Conservation (phyloP, 2,329 filamentous ascomycete genomes). For the Whalleya microplaca region DNA sequence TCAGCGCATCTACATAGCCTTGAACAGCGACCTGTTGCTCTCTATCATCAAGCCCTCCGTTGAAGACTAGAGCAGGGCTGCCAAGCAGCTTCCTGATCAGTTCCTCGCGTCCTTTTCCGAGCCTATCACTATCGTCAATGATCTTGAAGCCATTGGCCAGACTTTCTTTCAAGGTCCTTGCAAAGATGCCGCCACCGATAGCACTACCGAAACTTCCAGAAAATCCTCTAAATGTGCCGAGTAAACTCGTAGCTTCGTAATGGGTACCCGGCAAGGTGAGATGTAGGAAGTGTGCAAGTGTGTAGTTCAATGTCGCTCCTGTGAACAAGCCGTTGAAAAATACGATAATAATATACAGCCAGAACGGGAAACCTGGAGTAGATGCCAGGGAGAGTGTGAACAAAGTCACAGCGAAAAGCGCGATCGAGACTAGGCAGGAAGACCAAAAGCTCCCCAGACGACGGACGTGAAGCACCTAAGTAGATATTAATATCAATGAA, state of each 20-base stretch:
- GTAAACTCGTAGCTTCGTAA: constrained; percentile 74
- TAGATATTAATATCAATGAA: constrained; percentile 3
- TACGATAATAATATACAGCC: constrained; percentile 61
- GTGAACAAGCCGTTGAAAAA: constrained; percentile 74
- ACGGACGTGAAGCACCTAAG: constrained; percentile 69
- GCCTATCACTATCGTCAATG: constrained; percentile 45
- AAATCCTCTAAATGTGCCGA: constrained; percentile 81
- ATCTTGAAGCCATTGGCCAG: constrained; percentile 61
- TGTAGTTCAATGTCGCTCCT: constrained; percentile 78
- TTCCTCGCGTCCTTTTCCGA: constrained; percentile 38
- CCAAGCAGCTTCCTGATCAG: constrained; percentile 54
- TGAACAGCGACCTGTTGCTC: constrained; percentile 51
- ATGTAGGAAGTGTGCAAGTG: constrained; percentile 78
- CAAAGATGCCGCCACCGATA: constrained; percentile 77
- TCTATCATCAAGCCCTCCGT: constrained; percentile 42
- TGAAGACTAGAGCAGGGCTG: constrained; percentile 54
- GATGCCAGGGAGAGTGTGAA: constrained; percentile 59
- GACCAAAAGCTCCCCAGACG: constrained; percentile 74
- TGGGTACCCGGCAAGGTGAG: constrained; percentile 68
- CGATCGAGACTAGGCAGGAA: constrained; percentile 62
- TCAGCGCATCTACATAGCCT: constrained; percentile 52
- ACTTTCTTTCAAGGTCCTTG: constrained; percentile 58
- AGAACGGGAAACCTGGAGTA: constrained; percentile 53
- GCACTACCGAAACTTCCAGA: constrained; percentile 80
- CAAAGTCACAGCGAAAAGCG: constrained; percentile 64